These are phyloP conservation scores for Scedosporium dehoogii DNA, from an alignment of 2,329 filamentous ascomycete genomes.

Conservation along the genomic window DNA sequence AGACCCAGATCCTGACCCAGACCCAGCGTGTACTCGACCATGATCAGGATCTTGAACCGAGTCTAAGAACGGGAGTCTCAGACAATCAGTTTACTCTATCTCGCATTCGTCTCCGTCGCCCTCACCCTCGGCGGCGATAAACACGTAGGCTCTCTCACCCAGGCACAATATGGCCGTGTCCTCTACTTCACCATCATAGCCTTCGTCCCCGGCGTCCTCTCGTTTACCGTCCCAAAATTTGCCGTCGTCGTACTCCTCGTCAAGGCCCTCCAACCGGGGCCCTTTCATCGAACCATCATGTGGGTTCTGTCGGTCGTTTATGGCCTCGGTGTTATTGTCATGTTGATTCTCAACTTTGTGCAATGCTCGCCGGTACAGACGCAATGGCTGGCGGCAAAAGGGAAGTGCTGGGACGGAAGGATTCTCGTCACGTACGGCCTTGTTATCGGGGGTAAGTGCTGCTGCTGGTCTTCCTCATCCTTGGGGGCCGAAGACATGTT, in stretches of 20 bases:
- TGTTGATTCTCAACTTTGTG: slow-evolving; percentile 29
- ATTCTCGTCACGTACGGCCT: slow-evolving; percentile 29
- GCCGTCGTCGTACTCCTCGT: slow-evolving; percentile 27
- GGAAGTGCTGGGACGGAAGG: slow-evolving; percentile 22
- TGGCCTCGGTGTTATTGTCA: slow-evolving; percentile 20
- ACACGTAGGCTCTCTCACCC: slow-evolving; percentile 22
- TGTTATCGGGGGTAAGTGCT: slow-evolving; percentile 25
- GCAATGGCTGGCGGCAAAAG: slow-evolving; percentile 25
- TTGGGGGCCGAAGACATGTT: not conserved
- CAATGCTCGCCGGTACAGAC: slow-evolving; percentile 28
- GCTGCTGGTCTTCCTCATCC: not conserved
- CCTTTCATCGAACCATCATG: slow-evolving; percentile 22
- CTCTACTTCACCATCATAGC: slow-evolving; percentile 25
- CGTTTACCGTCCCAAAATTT: slow-evolving; percentile 30
- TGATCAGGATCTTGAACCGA: not conserved
- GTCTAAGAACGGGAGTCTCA: not conserved
- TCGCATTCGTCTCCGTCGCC: slow-evolving; percentile 23
- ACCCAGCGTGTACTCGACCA: not conserved
- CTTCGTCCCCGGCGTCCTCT: slow-evolving; percentile 26
- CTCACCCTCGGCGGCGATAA: slow-evolving; percentile 27
- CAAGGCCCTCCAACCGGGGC: slow-evolving; percentile 25
- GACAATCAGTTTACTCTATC: slow-evolving; percentile 12
- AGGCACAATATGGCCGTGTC: slow-evolving; percentile 18
- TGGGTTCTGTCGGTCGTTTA: slow-evolving; percentile 21
- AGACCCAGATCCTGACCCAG: no score